Conservation (phyloP, 192 early-diverging fungal genomes). For the Gaertneriomyces semiglobifer region DNA sequence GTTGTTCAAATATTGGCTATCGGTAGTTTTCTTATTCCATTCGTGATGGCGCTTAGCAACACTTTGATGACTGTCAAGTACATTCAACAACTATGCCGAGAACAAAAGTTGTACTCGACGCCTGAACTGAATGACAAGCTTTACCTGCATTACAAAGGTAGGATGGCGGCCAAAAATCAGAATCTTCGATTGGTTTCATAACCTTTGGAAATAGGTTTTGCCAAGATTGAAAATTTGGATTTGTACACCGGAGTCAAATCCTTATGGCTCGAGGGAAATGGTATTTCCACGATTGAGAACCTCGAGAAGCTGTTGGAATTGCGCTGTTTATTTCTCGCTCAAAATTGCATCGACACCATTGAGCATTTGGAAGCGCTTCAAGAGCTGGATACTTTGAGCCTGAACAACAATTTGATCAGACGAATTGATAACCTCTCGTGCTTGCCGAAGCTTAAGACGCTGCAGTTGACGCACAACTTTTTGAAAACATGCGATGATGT, state of each 20-base stretch:
- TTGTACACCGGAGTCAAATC: constrained; percentile 50
- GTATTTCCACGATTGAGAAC: constrained; percentile 47
- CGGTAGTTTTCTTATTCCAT: background rate
- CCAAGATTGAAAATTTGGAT: constrained; percentile 57
- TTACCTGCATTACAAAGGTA: constrained; percentile 66
- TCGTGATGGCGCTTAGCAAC: constrained; percentile 33
- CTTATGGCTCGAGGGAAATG: constrained; percentile 64
- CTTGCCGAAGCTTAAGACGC: constrained; percentile 42
- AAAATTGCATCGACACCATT: constrained; percentile 56
- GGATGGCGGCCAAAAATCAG: background rate
- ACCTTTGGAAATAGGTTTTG: constrained; percentile 43
- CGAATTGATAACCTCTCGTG: constrained; percentile 28
- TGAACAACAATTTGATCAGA: constrained; percentile 58
- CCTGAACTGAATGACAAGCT: constrained; percentile 59
- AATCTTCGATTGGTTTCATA: background rate
- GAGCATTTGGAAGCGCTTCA: constrained; percentile 36
- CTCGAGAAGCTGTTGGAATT: constrained; percentile 41
- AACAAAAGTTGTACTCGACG: constrained; percentile 58
- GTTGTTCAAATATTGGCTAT: background rate
- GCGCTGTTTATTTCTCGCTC: constrained; percentile 54
- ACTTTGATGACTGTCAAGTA: constrained; percentile 56
- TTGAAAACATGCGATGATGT: constrained; percentile 44
- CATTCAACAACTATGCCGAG: constrained; percentile 54
- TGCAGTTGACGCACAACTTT: constrained; percentile 54
- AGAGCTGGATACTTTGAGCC: constrained; percentile 51